Conservation (phyloP, 2,329 filamentous ascomycete species). For the Onygena corvina region DNA sequence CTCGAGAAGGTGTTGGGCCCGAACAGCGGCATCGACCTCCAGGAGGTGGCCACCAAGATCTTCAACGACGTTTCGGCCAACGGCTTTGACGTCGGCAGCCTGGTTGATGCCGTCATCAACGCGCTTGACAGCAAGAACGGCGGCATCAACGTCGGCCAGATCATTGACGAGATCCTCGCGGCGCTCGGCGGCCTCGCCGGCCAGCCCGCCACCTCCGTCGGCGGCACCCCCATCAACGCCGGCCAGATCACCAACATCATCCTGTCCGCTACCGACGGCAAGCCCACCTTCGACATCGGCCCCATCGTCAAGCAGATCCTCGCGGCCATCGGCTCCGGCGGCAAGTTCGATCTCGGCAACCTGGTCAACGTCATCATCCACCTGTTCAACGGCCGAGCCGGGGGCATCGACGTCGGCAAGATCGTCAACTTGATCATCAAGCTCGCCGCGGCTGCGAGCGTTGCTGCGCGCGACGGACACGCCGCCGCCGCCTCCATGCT, state of each 20-base stretch:
- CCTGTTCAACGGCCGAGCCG: background rate
- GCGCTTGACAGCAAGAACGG: background rate
- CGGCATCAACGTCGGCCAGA: background rate
- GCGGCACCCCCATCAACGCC: background rate
- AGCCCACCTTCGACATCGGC: background rate
- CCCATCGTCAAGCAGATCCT: constrained; percentile 1
- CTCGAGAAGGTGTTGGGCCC: background rate
- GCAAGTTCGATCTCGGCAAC: background rate
- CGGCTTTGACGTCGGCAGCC: background rate
- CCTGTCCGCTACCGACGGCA: background rate
- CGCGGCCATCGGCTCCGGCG: background rate
- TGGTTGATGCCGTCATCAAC: background rate
- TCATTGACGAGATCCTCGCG: constrained; percentile 3
- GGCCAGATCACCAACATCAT: constrained; percentile 3
- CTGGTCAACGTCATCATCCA: background rate
- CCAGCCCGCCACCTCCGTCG: background rate
- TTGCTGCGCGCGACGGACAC: background rate
- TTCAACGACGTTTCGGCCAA: background rate
- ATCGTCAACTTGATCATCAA: background rate
- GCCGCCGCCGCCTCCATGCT: background rate
- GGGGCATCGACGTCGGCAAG: background rate
- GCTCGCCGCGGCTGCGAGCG: background rate
- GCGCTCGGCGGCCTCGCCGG: background rate
- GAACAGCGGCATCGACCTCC: background rate
- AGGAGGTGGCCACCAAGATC: background rate